Base-by-base conservation (phyloP, 331 rosid genomes). In the Malus hybrid region DNA sequence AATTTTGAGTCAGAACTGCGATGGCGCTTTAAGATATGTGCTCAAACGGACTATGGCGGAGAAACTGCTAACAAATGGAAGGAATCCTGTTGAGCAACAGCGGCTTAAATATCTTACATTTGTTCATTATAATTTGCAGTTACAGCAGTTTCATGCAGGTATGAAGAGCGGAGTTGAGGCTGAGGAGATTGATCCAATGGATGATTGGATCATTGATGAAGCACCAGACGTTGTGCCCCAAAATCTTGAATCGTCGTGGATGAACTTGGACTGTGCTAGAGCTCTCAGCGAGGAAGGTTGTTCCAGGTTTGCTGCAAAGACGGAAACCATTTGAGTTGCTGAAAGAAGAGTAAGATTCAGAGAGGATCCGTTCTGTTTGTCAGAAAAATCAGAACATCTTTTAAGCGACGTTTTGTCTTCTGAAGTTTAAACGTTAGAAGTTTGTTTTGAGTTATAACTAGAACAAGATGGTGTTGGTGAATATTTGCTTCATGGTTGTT, bases 1-100 rank as follows among this genome's bases (percentile, higher is more conserved):
- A 39, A 50, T 80, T 80, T 36, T 80, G 73, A 80, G 83, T 71
- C 83, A 74, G 34, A 74, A 61, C 61, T 74, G 80, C 2, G 73
- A 69, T 1, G 76, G 80, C 55, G 80, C 83, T 50, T 27, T 66
- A 10, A 75, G 63, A 36, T 80, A 52, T 29, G 73, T 62, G 36
- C 83, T 80, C 39, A 69, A 63, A 42, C 54, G 80, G 72, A 52
- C 67, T 61, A 16, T 74, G 71, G 83, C 83, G 29, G 80, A 74
- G 72, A 69, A 60, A 71, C 73, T 80, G 62, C 62, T 80, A 19
- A 75, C 76, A 13, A 15, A 29, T 14, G 73, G 73, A 63, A 74
- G 73, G 68, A 69, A 69, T 52, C 76, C 71, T 13, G 54, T 62
- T 6, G 83, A 80, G 73, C 68, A 69, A 59, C 76, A 54, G 28